Conservation (phyloP, 345 rosid genomes). For the Garcia nutans region DNA sequence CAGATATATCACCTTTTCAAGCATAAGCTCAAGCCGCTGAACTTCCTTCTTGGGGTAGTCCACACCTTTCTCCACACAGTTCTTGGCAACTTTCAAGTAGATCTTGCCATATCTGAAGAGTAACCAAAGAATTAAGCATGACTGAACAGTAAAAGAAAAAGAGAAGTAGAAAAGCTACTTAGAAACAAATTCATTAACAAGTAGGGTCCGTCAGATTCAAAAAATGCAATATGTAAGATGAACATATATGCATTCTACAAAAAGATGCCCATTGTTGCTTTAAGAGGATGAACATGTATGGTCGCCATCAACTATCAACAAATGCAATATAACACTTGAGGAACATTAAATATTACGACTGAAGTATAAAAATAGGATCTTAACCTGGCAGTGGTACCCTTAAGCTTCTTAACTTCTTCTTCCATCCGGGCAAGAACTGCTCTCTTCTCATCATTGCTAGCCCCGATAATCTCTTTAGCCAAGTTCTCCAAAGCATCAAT, state of each 20-base stretch:
- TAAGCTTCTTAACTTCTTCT: conserved; percentile 71
- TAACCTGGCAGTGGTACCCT: conserved; percentile 67
- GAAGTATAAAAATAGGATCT: conserved; percentile 9
- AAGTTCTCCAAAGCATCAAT: conserved; percentile 68
- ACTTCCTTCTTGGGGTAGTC: conserved; percentile 76
- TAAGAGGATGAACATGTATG: not conserved
- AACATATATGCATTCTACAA: not conserved
- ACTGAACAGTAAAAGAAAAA: not conserved
- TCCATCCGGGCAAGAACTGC: conserved; percentile 57
- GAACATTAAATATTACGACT: not conserved
- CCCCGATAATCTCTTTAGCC: conserved; percentile 81
- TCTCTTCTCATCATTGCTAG: conserved; percentile 70
- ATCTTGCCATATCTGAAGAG: conserved; percentile 67
- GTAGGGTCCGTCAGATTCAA: not conserved
- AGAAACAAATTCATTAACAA: not conserved
- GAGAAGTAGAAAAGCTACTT: not conserved
- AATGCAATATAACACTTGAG: not conserved
- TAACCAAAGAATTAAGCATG: not conserved
- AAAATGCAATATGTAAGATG: not conserved
- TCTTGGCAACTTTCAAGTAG: conserved; percentile 73
- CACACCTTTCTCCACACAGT: conserved; percentile 68
- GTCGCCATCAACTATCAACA: not conserved
- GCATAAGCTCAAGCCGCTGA: conserved; percentile 74
- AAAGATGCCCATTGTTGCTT: not conserved
- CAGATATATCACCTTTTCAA: conserved; percentile 55